These are phyloP conservation scores for Xylaria longipes DNA, from an alignment of 495 filamentous ascomycete species.

Conservation along the genomic window DNA sequence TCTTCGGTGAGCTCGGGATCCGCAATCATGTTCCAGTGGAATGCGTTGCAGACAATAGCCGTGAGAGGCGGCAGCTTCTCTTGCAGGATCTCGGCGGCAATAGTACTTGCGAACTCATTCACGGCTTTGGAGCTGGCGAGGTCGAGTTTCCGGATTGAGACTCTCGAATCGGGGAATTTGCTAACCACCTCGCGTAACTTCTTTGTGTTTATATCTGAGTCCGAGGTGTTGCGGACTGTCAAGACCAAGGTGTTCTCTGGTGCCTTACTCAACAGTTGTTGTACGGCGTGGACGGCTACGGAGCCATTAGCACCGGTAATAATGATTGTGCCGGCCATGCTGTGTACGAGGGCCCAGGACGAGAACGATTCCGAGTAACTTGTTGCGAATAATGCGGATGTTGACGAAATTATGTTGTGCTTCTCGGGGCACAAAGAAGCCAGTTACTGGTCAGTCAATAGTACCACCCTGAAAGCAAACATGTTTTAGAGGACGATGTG, in stretches of 20 bases:
- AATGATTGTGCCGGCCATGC: slow-evolving; percentile 27
- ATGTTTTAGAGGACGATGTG: background rate
- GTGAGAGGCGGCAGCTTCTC: slow-evolving; percentile 45
- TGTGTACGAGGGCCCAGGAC: background rate
- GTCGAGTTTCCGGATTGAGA: slow-evolving; percentile 46
- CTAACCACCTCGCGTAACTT: slow-evolving; percentile 40
- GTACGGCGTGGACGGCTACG: slow-evolving; percentile 49
- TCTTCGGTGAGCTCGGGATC: slow-evolving; percentile 48
- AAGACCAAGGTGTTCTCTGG: slow-evolving; percentile 44
- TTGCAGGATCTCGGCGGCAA: slow-evolving; percentile 34
- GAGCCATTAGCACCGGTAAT: slow-evolving; percentile 42
- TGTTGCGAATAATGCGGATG: slow-evolving; percentile 22
- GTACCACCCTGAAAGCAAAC: background rate
- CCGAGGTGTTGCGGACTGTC: slow-evolving; percentile 49
- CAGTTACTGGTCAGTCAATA: background rate
- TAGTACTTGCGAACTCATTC: slow-evolving; percentile 37
- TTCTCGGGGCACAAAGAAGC: background rate
- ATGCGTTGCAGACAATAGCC: slow-evolving; percentile 54
- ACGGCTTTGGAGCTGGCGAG: slow-evolving; percentile 45
- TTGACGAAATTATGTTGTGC: slow-evolving; percentile 39
- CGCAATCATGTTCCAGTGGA: slow-evolving; percentile 49
- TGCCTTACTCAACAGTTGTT: slow-evolving; percentile 45
- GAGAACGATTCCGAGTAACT: background rate
- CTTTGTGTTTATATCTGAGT: slow-evolving; percentile 49
- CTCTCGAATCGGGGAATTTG: slow-evolving; percentile 34